phyloP scores from a whole-genome alignment of 2,329 filamentous ascomycete genomes.

The Fusarium guadeloupense region DNA sequence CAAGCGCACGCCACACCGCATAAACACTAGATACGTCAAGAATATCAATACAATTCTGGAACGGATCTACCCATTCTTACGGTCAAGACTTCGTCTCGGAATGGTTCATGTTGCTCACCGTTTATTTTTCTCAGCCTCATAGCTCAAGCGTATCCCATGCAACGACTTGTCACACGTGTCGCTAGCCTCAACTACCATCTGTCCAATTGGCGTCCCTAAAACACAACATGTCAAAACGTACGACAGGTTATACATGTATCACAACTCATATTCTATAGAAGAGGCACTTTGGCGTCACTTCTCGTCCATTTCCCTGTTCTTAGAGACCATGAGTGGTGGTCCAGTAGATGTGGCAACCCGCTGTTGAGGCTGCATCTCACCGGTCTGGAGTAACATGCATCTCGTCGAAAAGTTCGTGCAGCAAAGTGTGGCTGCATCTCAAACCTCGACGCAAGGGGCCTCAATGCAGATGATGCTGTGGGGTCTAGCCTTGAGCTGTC shows the following conservation, averaged over 20 bases:
- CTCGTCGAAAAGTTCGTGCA: slow-evolving; percentile 18
- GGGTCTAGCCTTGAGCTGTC: slow-evolving; percentile 1
- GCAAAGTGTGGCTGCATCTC: slow-evolving; percentile 26
- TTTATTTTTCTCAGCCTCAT: slow-evolving; percentile 30
- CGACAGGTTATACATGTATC: slow-evolving; percentile 17
- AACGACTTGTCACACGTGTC: slow-evolving; percentile 17
- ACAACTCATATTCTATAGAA: slow-evolving; percentile 17
- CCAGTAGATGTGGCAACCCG: slow-evolving; percentile 8
- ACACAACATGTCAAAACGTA: slow-evolving; percentile 14
- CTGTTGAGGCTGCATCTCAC: slow-evolving; percentile 25
- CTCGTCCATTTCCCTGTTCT: slow-evolving; percentile 3
- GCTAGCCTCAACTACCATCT: slow-evolving; percentile 21
- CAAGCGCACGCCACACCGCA: slow-evolving; percentile 18
- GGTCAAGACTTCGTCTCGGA: slow-evolving; percentile 16
- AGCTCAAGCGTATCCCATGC: slow-evolving; percentile 27
- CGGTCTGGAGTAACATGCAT: slow-evolving; percentile 21
- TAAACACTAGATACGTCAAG: background rate
- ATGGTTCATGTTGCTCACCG: slow-evolving; percentile 24
- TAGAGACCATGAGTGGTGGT: background rate
- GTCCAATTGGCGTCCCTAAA: background rate
- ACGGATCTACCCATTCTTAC: slow-evolving; percentile 3
- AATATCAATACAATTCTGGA: slow-evolving; percentile 25
- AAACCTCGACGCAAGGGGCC: slow-evolving; percentile 25
- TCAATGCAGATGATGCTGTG: slow-evolving; percentile 6
- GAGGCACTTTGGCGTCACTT: background rate